A percentile compares a stretch with the other conserved stretches of the same genome.
phyloP scores from a whole-genome alignment of 192 early-diverging fungal species.

The Pilaira anomala region DNA sequence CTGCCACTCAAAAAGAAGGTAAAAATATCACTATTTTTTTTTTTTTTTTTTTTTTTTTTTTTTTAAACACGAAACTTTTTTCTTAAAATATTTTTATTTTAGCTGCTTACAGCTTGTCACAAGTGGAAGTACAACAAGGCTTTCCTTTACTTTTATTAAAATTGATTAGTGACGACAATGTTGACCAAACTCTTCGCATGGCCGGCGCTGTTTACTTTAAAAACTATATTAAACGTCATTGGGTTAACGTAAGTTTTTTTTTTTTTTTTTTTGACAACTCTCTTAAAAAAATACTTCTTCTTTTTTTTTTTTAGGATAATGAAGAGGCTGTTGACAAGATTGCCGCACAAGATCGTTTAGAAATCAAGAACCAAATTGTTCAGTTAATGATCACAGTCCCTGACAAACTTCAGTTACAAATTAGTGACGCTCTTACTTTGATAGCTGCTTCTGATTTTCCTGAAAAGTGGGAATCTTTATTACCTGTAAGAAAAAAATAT shows the following conservation, averaged over 20 bases:
- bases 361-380: constrained; percentile 84
- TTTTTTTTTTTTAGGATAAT: constrained; percentile 45
- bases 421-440: constrained; percentile 90
- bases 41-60: too few relatives aligned
- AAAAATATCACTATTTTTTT: too few relatives aligned
- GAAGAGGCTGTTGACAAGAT: constrained; percentile 55
- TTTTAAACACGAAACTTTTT: background rate
- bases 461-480: constrained; percentile 77
- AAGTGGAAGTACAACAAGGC: constrained; percentile 53
- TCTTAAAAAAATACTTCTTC: constrained; percentile 16
- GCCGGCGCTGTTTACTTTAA: constrained; percentile 92
- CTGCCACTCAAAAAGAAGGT: constrained; percentile 43
- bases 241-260: constrained; percentile 50
- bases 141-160: constrained; percentile 74
- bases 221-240: constrained; percentile 90
- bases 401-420: constrained; percentile 75
- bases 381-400: constrained; percentile 82
- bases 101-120: constrained; percentile 58
- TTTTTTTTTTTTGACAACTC: background rate
- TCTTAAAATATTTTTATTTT: constrained; percentile 1
- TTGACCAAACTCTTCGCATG: constrained; percentile 65
- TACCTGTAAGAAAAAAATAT: constrained; percentile 52
- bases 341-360: constrained; percentile 59
- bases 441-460: constrained; percentile 96
- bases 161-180: constrained; percentile 61